Evolutionary conservation across 441 rosid genomes (phyloP).

Genomic region (Capsella rubella): DNA sequence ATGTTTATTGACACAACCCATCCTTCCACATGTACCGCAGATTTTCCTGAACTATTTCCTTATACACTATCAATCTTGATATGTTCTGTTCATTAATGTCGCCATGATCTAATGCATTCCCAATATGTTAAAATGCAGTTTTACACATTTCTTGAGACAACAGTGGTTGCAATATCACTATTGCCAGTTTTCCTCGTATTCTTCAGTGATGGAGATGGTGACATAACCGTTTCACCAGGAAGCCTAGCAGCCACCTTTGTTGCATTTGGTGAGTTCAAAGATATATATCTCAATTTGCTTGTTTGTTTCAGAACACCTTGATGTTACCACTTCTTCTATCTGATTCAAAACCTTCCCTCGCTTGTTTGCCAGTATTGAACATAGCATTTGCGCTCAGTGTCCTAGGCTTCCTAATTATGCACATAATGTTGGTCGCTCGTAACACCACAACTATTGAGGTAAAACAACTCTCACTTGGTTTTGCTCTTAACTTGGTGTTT

Average conservation of each 20-base stretch:
- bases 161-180: slow-evolving; percentile 68
- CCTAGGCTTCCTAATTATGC: slow-evolving; percentile 87
- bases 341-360: slow-evolving; percentile 24
- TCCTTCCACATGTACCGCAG: neutral
- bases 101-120: slow-evolving; percentile 9
- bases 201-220: slow-evolving; percentile 63
- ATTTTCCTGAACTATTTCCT: neutral
- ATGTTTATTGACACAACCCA: neutral
- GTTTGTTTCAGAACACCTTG: slow-evolving; percentile 16
- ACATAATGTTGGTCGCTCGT: slow-evolving; percentile 61
- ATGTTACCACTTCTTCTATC: neutral
- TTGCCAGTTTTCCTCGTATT: slow-evolving; percentile 76
- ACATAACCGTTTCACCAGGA: slow-evolving; percentile 70
- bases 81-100: slow-evolving; percentile 1
- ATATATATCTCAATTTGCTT: neutral
- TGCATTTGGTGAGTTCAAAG: slow-evolving; percentile 65
- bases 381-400: slow-evolving; percentile 84
- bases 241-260: slow-evolving; percentile 71
- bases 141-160: slow-evolving; percentile 91
- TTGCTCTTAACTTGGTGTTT: neutral
- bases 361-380: slow-evolving; percentile 70
- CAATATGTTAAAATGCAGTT: slow-evolving; percentile 61
- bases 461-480: slow-evolving; percentile 29
- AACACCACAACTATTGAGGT: slow-evolving; percentile 95
- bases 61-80: neutral